Evolutionary conservation across 164 flowering plant genomes (phyloP).

Genomic region (Vitis amurensis): DNA sequence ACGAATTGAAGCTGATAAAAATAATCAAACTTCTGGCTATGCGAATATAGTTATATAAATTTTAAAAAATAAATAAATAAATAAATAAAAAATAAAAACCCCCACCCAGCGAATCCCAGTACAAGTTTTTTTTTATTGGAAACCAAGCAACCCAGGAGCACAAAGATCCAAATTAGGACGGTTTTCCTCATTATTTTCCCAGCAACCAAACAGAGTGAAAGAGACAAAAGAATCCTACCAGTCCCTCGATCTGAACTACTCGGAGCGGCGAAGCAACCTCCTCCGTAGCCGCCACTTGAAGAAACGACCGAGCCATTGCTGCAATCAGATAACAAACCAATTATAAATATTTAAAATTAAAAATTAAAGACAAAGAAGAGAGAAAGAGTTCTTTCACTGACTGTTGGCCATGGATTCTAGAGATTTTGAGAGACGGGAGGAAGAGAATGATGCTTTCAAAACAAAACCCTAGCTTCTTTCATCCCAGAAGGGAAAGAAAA

Average conservation of each 20-base stretch:
- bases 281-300: constrained; percentile 65
- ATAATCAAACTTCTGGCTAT: no score
- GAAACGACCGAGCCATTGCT: constrained; percentile 59
- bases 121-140: not conserved
- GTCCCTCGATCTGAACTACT: constrained; percentile 80
- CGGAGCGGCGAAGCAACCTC: constrained; percentile 72
- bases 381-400: no score
- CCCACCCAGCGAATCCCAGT: no score
- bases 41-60: no score
- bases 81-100: no score
- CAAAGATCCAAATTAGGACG: not conserved
- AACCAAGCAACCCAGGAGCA: not conserved
- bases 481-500: no score
- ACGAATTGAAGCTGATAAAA: no score
- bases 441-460: no score
- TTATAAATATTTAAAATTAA: not conserved
- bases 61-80: no score
- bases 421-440: not conserved
- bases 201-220: not conserved
- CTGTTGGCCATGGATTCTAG: no score
- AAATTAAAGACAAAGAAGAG: no score
- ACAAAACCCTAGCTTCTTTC: no score
- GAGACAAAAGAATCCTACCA: constrained; percentile 31
- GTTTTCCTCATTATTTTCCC: constrained; percentile 3
- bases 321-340: constrained; percentile 4